Evolutionary conservation across 106 monocot species (phyloP), one percentile per base, ranked within the genome.

Genomic region (Chionographis japonica): DNA sequence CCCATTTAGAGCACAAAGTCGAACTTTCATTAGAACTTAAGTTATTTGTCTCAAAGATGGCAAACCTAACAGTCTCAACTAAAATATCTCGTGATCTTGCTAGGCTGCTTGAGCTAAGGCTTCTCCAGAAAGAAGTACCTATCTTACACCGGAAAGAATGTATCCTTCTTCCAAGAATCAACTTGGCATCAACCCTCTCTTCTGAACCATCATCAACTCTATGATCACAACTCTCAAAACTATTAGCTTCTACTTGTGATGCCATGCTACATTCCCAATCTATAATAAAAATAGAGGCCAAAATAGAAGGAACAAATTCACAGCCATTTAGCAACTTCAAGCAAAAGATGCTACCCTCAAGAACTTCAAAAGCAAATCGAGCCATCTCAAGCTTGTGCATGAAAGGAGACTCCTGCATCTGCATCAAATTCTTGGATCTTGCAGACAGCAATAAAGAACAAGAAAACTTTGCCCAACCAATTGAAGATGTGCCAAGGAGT

Each of bases 251-350:
- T 49, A 57, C 35, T 27, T 54, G 36, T 39, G 61, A 70, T 58
- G 69, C 51, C 73, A 84, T 84, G 16, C 18, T 81, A 73, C 58
- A 76, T 77, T 92, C 89, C 95, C 88, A 97, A 54, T 78, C 76
- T 67, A 89, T 76, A 35, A 86, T 81, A 55, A 92, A 87, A 38
- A 89, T 64, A 62, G 83, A 75, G 59, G 92, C 89, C 74, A 97
- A 79, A 71, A 89, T 76, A 83, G 58, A 78, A 63, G 89, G 62
- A 73, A 86, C 68, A 56, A 92, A 68, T 61, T 51, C 64, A 49
- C 20, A 40, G 9, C 74, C 77, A 70, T 77, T 68, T 39, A 90
- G 63, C 40, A 66, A 65, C 58, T 49, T 67, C 53, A 89, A 76
- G 71, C 74, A 72, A 78, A 74, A 88, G 35, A 87, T 72, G 72